Evolutionary conservation across 306 rosid species (phyloP), one percentile per base, ranked within the genome.

Genomic region (Potentilla sterilis): DNA sequence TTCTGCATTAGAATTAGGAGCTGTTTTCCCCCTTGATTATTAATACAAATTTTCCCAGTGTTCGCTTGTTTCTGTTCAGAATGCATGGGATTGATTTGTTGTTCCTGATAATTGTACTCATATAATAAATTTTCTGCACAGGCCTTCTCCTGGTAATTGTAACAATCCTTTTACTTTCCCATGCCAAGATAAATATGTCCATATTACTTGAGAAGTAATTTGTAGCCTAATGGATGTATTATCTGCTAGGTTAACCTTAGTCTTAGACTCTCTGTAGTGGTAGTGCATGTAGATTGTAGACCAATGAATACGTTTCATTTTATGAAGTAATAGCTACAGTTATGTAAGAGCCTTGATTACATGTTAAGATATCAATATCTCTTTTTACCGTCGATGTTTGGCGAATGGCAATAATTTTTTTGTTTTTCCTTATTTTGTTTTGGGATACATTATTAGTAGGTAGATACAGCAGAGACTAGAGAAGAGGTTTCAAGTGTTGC

Each of bases 1-100:
- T 74, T 80, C 77, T 75, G 80, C 85, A 28, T 76, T 80, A 81
- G 73, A 75, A 46, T 38, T 87, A 84, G 83, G 76, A 59, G 75
- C 75, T 58, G 44, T 7, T 49, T 65, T 32, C 58, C 37, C 51
- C 59, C 65, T 58, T 76, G 28, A 34, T 52, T 68, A n/a, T 44
- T 48, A 16, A 54, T 58, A 43, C 9, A 14, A 24, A 11, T 70
- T 72, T 38, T 24, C 58, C 37, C 41, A 40, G 35, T 32, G 54
- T 55, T 78, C 55, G 28, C 63, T 69, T 74, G 69, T 57, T 51
- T 22, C 35, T 78, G 46, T 52, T 82, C 43, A 77, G 70, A 68
- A 68, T 49, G 63, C 40, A 44, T 69, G 67, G 81, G 65, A 55
- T 54, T 55, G 24, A 42, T 71, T 52, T 61, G 18, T n/a, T 46